phyloP scores from a whole-genome alignment of 495 filamentous ascomycete species.

The Penicillium bovifimosum region DNA sequence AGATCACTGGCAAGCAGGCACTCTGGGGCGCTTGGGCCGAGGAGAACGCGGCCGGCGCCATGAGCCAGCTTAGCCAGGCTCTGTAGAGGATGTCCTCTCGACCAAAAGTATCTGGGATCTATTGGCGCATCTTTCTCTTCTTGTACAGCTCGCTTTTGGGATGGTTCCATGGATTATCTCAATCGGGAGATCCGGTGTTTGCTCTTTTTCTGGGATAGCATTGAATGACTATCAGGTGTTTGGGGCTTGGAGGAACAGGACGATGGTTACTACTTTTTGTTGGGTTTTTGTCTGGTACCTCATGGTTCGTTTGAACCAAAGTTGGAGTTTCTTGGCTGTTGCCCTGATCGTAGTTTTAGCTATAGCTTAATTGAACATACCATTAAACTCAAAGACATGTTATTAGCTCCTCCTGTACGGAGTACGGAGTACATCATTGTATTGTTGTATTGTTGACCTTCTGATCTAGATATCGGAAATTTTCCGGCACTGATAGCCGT shows the following conservation, averaged over 20 bases:
- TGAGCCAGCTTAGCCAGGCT: conserved; percentile 30
- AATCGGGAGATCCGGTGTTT: conserved; percentile 22
- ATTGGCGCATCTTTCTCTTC: conserved; percentile 22
- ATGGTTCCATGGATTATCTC: conserved; percentile 18
- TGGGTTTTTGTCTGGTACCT: conserved; percentile 10
- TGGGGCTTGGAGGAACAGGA: conserved; percentile 18
- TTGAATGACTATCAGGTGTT: conserved; percentile 24
- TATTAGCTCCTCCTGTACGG: background rate
- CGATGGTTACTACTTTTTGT: conserved; percentile 17
- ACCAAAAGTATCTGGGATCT: conserved; percentile 13
- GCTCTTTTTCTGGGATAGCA: conserved; percentile 14
- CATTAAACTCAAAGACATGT: background rate
- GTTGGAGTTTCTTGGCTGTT: conserved; percentile 3
- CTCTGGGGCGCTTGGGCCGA: conserved; percentile 97
- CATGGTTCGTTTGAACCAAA: conserved; percentile 7
- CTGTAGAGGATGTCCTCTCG: conserved; percentile 16
- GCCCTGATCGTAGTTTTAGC: conserved; percentile 18
- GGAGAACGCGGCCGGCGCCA: conserved; percentile 59
- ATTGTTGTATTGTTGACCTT: too few species aligned
- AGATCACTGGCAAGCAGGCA: conserved; percentile 79
- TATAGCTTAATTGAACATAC: conserved; percentile 27
- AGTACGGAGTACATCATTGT: too few species aligned
- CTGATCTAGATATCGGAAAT: too few species aligned
- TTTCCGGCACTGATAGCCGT: too few species aligned
- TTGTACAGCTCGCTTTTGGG: conserved; percentile 33